Conservation (phyloP, 176 grass and related monocot genomes). For the Poa annua region DNA sequence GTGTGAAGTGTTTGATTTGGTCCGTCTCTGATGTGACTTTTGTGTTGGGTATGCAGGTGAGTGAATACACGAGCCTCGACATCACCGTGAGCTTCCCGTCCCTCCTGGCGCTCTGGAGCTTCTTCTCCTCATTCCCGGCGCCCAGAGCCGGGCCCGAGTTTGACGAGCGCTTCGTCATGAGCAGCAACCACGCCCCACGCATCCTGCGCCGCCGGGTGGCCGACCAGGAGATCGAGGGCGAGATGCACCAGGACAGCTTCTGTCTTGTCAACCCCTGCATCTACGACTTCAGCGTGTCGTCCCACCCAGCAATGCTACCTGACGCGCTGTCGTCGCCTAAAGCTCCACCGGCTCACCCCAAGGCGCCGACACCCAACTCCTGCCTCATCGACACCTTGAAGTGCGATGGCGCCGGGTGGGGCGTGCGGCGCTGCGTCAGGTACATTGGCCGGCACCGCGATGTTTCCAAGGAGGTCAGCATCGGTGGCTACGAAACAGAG, state of each 20-base stretch:
- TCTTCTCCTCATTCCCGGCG: conserved; percentile 57
- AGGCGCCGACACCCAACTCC: conserved; percentile 20
- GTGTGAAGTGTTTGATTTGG: conserved; percentile 9
- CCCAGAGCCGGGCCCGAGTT: conserved; percentile 57
- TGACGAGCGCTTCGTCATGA: conserved; percentile 87
- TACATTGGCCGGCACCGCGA: conserved; percentile 67
- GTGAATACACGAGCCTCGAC: conserved; percentile 57
- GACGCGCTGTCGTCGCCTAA: background rate
- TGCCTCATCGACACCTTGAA: conserved; percentile 62
- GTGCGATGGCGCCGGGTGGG: conserved; percentile 63
- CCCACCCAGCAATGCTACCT: background rate
- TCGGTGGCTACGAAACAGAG: conserved; percentile 49
- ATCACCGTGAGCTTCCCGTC: conserved; percentile 76
- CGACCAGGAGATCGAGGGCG: conserved; percentile 41
- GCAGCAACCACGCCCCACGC: conserved; percentile 71
- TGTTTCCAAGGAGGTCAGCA: conserved; percentile 35
- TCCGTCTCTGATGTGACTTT: conserved; percentile 33
- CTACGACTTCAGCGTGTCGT: conserved; percentile 37
- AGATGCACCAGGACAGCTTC: conserved; percentile 75
- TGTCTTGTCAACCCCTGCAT: conserved; percentile 58
- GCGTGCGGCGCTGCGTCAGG: conserved; percentile 71
- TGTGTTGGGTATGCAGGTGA: conserved; percentile 46
- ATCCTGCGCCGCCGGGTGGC: conserved; percentile 58
- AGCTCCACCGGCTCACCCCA: background rate
- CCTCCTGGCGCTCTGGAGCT: conserved; percentile 60